Conservation (phyloP, 2,329 filamentous ascomycete genomes). For the Aspergillus quadricinctus region DNA sequence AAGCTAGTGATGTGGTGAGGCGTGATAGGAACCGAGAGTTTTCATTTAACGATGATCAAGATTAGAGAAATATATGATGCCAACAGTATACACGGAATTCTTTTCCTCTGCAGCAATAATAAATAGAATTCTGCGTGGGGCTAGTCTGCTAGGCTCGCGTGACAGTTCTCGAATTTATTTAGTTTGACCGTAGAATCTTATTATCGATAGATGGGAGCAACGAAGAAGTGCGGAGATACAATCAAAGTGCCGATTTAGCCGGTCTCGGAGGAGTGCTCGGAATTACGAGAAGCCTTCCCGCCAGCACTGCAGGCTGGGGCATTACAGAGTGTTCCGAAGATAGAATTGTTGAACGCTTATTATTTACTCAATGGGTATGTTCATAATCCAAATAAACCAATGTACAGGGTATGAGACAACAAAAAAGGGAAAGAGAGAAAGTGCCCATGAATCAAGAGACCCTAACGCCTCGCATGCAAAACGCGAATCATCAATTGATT, state of each 20-base stretch:
- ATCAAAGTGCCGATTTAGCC: neutral
- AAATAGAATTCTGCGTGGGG: neutral
- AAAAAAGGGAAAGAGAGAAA: neutral
- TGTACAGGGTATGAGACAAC: neutral
- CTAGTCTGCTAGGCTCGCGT: neutral
- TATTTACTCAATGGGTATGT: neutral
- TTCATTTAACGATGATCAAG: neutral
- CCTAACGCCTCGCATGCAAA: conserved; percentile 3
- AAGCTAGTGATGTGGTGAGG: neutral
- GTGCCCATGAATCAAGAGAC: conserved; percentile 2
- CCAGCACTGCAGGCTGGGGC: neutral
- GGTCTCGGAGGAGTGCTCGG: neutral
- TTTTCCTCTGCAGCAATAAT: neutral
- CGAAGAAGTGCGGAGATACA: neutral
- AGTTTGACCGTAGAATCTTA: neutral
- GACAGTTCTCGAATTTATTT: neutral
- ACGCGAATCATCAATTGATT: conserved; percentile 38
- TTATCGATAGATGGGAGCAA: neutral
- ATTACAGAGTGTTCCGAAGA: neutral
- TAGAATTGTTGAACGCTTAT: neutral
- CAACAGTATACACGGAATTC: neutral
- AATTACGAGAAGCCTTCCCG: no score
- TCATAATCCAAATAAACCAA: neutral
- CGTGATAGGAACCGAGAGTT: neutral
- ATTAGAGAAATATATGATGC: neutral